Evolutionary conservation across 73 alveolate genomes (phyloP), one percentile per base, ranked within the genome.

Genomic region (Paraurostyla sp.): DNA sequence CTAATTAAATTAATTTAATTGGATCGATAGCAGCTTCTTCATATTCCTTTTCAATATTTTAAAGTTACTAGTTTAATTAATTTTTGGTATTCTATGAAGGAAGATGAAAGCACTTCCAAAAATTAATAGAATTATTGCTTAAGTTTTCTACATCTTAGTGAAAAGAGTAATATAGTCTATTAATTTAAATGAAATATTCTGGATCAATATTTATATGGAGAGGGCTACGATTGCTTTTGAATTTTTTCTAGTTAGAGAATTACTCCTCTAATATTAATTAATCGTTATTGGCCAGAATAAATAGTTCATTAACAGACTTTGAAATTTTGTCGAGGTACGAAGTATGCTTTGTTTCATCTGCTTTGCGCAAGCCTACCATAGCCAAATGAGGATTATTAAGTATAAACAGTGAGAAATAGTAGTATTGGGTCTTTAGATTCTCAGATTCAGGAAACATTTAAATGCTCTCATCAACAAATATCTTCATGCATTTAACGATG

Each of bases 81-180:
- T n/a, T n/a, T n/a, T n/a, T n/a, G n/a, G n/a, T n/a, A n/a, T n/a
- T n/a, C n/a, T n/a, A n/a, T n/a, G n/a, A n/a, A n/a, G n/a, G n/a
- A 38, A 65, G 41, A 7, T 56, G 35, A 30, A 65, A 65, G 6
- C 82, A 56, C 41, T 65, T 65, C 82, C 82, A 65, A 38, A 65
- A 65, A 38, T 23, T 15, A 38, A 33, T 38, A 2, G 82, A 20
- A 65, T 65, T 65, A 2, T 38, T 35, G 41, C 82, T 65, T 38
- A 65, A 65, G 41, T 65, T 58, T 22, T 65, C 82, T 16, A 65
- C 41, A 22, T 65, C 82, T 38, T 65, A 40, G 41, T 65, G 82
- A 65, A 65, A 65, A 3, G 35, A 11, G 16, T 18, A 18, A 40
- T 65, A 65, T 11, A 65, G 82, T 15, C 41, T 65, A 35, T 65